Evolutionary conservation across 2,329 filamentous ascomycete genomes (phyloP), one percentile per base, ranked within the genome.

Genomic region (Penicillium fuscoglaucum): DNA sequence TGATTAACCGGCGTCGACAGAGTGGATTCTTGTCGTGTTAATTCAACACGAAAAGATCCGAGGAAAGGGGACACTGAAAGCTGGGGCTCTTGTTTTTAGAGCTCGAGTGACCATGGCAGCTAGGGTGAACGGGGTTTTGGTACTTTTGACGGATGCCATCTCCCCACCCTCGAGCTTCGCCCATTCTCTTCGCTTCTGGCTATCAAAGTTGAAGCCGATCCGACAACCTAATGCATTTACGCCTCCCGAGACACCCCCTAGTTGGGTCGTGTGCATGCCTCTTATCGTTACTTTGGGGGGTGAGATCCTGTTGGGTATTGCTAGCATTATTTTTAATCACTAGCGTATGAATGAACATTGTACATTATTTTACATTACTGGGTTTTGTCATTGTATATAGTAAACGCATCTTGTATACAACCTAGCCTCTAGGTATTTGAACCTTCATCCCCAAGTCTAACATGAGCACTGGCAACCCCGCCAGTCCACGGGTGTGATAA

Each of bases 281-380:
- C 35, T 55, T 58, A 45, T 50, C 56, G 12, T 47, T 55, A 55
- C 39, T 37, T 47, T 15, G 39, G 39, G 55, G 47, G 47, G 44
- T 31, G 52, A n/a, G 44, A 48, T n/a, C 39, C 54, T 47, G 33
- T 63, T 58, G 59, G 50, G 50, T 54, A 63, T 67, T 55, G 56
- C 66, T 59, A 60, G 55, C 64, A 58, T 64, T 66, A 62, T 64
- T 59, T 57, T 65, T 65, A 64, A 59, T 62, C 59, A 57, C 57
- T 61, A 64, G 58, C 55, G 43, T 54, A 65, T 61, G 61, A 65
- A 67, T 62, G 62, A 65, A 61, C 53, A 65, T 61, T 66, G 62
- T 67, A 67, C 53, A 67, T 63, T 64, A 60, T 55, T 52, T 24
- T 45, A 41, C 43, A 51, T 21, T 21, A 29, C n/a, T 31, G 19